Base-by-base conservation (phyloP, 1,139 yeast genomes). In the Pichia terricola region DNA sequence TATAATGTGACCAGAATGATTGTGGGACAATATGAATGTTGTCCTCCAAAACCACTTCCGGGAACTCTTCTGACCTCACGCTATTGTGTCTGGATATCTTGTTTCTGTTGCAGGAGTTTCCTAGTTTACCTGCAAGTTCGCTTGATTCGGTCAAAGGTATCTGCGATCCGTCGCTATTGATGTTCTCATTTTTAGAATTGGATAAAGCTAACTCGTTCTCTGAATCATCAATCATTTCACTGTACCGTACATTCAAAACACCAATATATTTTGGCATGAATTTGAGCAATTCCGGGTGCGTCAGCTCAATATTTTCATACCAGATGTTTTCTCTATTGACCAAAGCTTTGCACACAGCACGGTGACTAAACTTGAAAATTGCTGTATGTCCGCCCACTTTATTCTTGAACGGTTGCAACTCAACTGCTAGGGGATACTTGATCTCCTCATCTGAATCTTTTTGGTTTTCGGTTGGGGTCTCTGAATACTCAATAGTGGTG, bases 371-470 rank as follows among this genome's bases (percentile, higher is more conserved):
- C 51, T 91, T 74, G 64, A 91, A 94, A 40, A 94, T 88, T 2
- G 97, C 96, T 0, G 96, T 91, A 61, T 94, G 99, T 0, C 99
- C 99, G 8, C 99, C 99, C 6, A 94, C 98, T 58, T 85, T 85
- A 59, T 91, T 89, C 52, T 81, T 79, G 65, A 84, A 89, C 2
- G 95, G 96, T 43, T 86, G 77, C 45, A 89, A 66, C 59, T 88
- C 96, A 1, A 88, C 95, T 1, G 95, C 80, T 39, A 80, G 65
- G 2, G 88, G 85, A 53, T 69, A 81, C 34, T 68, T 67, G 5
- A 64, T 35, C 10, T 44, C 44, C 3, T 39, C 37, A 10, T 34
- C 31, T 34, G 22, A 10, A 4, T 34, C 34, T 16, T 44, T 26
- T 4, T 34, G 33, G 27, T 34, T 27, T 27, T 40, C 33, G 26